Evolutionary conservation across 2,329 filamentous ascomycete genomes (phyloP).

Genomic region (Aspergillus clavatus): DNA sequence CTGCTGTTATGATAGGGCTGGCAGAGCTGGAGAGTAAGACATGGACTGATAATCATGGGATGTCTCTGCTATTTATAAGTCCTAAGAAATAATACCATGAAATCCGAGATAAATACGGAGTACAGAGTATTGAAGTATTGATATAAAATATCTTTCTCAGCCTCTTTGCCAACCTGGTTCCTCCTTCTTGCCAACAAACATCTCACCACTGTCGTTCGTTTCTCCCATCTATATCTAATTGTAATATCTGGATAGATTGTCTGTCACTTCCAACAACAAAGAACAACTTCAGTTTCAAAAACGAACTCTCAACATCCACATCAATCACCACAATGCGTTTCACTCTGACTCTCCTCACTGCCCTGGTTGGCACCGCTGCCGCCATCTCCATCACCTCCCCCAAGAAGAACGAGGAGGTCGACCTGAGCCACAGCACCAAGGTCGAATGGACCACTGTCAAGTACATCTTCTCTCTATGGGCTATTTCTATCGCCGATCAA

Average conservation of each 20-base stretch:
- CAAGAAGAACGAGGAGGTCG: constrained; percentile 26
- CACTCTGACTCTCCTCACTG: background rate
- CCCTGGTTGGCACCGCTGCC: background rate
- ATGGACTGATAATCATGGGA: background rate
- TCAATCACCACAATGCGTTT: background rate
- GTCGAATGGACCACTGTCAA: constrained; percentile 38
- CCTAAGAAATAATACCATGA: no score
- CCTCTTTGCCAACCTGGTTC: background rate
- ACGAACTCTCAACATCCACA: no score
- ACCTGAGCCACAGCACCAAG: constrained; percentile 34
- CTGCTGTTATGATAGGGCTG: background rate
- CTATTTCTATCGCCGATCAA: background rate
- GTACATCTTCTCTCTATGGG: constrained; percentile 19
- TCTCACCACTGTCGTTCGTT: background rate
- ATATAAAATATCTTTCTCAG: background rate
- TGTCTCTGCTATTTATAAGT: constrained; percentile 1
- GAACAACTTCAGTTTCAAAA: no score
- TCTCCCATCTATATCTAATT: background rate
- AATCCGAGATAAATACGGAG: no score
- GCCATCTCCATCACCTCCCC: constrained; percentile 36
- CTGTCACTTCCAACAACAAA: constrained; percentile 7
- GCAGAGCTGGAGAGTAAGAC: background rate
- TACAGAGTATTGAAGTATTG: no score
- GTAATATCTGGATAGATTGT: background rate
- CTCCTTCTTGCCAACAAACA: no score